phyloP scores from a whole-genome alignment of 305 asterid species.

The Striga hermonthica region DNA sequence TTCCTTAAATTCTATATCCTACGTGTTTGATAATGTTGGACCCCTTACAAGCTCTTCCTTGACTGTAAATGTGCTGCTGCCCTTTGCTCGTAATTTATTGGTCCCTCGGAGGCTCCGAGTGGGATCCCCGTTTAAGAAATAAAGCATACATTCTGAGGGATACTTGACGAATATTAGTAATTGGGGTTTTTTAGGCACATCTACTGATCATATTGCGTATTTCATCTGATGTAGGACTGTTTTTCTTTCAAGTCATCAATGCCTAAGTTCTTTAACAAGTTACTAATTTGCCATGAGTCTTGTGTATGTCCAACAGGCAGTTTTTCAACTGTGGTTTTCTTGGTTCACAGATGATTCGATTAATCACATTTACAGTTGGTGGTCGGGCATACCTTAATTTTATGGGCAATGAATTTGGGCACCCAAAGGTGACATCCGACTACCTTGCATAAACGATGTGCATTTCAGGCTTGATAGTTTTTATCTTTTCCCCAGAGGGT shows the following conservation, averaged over 20 bases:
- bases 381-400: slow-evolving; percentile 91
- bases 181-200: slow-evolving; percentile 20
- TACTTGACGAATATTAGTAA: slow-evolving; percentile 16
- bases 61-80: not conserved
- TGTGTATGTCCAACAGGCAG: slow-evolving; percentile 21
- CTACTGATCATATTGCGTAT: not conserved
- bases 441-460: slow-evolving; percentile 9
- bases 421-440: slow-evolving; percentile 65
- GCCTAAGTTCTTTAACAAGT: slow-evolving; percentile 19
- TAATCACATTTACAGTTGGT: slow-evolving; percentile 84
- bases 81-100: slow-evolving; percentile 11
- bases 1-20: slow-evolving; percentile 11
- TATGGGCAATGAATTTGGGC: slow-evolving; percentile 98
- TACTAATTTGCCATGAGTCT: slow-evolving; percentile 25
- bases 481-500: slow-evolving; percentile 56
- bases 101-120: too few relatives aligned
- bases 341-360: slow-evolving; percentile 74
- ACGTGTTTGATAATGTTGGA: slow-evolving; percentile 4
- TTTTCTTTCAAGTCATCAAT: slow-evolving; percentile 21
- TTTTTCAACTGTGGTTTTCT: slow-evolving; percentile 25
- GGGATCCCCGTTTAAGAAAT: slow-evolving; percentile 24
- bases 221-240: slow-evolving; percentile 13
- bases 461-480: slow-evolving; percentile 23
- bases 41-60: slow-evolving; percentile 17
- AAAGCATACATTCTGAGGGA: slow-evolving; percentile 16